A percentile compares a stretch with the other conserved stretches of the same genome.
These are phyloP conservation scores for Umbilicus rupestris DNA, from an alignment of 164 flowering plant genomes.

Conservation along the genomic window DNA sequence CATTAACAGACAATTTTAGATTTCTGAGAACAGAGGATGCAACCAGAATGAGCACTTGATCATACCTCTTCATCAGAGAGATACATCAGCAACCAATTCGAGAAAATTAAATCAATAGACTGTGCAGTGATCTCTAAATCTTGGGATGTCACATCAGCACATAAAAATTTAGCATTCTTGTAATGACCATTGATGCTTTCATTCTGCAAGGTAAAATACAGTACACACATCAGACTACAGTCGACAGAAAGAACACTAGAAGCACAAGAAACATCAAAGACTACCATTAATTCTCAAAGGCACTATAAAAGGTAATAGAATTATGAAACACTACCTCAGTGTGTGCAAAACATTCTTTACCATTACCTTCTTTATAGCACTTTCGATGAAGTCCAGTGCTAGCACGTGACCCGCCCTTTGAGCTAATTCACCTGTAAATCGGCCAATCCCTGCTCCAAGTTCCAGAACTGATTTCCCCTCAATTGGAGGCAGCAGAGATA, in stretches of 20 bases:
- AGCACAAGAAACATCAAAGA: background rate
- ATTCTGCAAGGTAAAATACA: constrained; percentile 47
- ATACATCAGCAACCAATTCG: constrained; percentile 94
- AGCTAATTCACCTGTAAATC: constrained; percentile 93
- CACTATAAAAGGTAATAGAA: background rate
- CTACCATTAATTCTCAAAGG: background rate
- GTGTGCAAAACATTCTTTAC: background rate
- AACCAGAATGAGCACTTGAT: no score
- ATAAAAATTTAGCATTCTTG: constrained; percentile 73
- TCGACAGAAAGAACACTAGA: background rate
- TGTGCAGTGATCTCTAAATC: constrained; percentile 46
- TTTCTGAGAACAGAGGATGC: no score
- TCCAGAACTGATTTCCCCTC: constrained; percentile 77
- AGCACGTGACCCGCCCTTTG: constrained; percentile 64
- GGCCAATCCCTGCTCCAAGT: constrained; percentile 94
- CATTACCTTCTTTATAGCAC: constrained; percentile 74
- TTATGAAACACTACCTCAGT: no score
- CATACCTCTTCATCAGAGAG: constrained; percentile 83
- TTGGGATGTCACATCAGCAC: constrained; percentile 89
- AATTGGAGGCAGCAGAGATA: constrained; percentile 73
- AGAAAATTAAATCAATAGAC: constrained; percentile 79
- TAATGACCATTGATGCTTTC: constrained; percentile 67
- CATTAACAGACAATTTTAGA: no score
- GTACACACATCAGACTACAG: background rate
- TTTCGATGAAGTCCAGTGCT: constrained; percentile 85